phyloP scores from a whole-genome alignment of 139 green algal species.

The Chlorella ohadii region DNA sequence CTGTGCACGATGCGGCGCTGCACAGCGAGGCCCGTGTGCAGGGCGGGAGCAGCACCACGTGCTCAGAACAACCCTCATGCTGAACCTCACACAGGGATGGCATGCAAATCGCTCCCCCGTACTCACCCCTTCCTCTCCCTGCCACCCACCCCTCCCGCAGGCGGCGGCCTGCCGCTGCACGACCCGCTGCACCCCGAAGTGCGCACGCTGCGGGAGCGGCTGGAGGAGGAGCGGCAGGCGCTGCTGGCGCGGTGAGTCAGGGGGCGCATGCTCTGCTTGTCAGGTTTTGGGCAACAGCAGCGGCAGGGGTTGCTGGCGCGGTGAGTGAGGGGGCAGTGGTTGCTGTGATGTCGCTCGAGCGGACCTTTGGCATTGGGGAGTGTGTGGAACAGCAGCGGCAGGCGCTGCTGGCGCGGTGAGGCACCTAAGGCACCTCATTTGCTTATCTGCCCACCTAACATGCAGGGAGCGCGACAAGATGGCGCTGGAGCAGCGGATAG shows the following conservation, averaged over 20 bases:
- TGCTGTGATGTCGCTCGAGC: too few relatives aligned
- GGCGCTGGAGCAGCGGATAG: slow-evolving; percentile 30
- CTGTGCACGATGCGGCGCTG: too few relatives aligned
- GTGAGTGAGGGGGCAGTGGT: too few relatives aligned
- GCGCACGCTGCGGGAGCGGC: slow-evolving; percentile 64
- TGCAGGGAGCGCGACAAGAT: slow-evolving; percentile 34
- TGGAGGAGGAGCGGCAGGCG: slow-evolving; percentile 76
- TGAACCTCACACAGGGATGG: not conserved
- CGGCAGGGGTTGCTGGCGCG: too few relatives aligned
- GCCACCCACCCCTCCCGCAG: not conserved
- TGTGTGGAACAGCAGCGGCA: slow-evolving; percentile 76
- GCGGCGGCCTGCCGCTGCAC: slow-evolving; percentile 31
- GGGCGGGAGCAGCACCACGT: too few relatives aligned
- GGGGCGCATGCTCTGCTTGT: too few relatives aligned
- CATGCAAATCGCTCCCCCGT: not conserved
- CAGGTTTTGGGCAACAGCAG: too few relatives aligned
- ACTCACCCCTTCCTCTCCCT: too few relatives aligned
- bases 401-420: slow-evolving; percentile 48
- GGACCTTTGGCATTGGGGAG: too few relatives aligned
- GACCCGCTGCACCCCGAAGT: slow-evolving; percentile 58
- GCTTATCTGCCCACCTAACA: not conserved
- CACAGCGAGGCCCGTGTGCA: too few relatives aligned
- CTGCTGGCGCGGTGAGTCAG: slow-evolving; percentile 41
- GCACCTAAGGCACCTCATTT: too few relatives aligned
- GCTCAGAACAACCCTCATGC: too few relatives aligned